Evolutionary conservation across 2,329 filamentous ascomycete genomes (phyloP).

Genomic region (Lecanicillium sp.): DNA sequence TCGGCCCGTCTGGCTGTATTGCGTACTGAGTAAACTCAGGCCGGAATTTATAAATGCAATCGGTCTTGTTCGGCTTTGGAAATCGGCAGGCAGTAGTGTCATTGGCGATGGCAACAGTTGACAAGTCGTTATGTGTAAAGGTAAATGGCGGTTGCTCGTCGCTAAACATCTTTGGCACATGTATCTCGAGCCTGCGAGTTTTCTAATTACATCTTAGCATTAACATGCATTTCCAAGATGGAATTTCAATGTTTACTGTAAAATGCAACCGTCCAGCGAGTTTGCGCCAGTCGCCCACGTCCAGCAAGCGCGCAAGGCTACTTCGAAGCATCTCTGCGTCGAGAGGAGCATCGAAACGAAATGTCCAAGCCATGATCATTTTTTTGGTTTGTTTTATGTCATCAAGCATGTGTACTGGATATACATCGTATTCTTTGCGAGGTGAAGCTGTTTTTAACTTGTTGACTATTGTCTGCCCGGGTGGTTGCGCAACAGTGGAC

Average conservation of each 20-base stretch:
- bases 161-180: conserved; percentile 1
- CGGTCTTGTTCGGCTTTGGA: neutral
- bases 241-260: conserved; percentile 1
- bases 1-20: neutral
- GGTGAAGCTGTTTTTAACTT: conserved; percentile 11
- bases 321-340: conserved; percentile 28
- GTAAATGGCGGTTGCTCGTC: neutral
- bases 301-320: conserved; percentile 28
- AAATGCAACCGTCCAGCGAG: conserved; percentile 32
- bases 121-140: neutral
- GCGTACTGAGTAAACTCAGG: neutral
- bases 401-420: conserved; percentile 24
- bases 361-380: conserved; percentile 22
- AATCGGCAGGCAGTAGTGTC: neutral
- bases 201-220: neutral
- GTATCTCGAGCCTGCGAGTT: conserved; percentile 3
- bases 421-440: conserved; percentile 15
- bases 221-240: neutral
- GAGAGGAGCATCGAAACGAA: conserved; percentile 38
- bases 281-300: conserved; percentile 36
- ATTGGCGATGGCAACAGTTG: neutral
- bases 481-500: no score
- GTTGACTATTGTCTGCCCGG: no score
- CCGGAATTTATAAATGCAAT: neutral
- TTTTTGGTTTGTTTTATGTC: conserved; percentile 15